Conservation (phyloP, 2,329 filamentous ascomycete species). For the Alternaria longipes region DNA sequence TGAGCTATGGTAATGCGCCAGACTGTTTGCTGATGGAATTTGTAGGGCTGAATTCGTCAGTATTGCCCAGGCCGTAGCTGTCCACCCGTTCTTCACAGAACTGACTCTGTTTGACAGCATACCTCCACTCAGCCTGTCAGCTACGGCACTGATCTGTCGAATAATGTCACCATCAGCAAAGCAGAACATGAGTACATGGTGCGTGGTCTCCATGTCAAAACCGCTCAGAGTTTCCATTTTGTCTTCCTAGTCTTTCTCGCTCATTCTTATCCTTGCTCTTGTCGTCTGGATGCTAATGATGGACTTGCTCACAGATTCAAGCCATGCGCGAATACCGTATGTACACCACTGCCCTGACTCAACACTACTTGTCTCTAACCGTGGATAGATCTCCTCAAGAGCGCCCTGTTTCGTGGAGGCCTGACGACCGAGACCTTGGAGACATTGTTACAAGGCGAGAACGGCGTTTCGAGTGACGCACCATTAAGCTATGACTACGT, state of each 20-base stretch:
- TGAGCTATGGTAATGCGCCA: slow-evolving; percentile 1
- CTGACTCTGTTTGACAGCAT: slow-evolving; percentile 46
- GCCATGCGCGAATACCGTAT: slow-evolving; percentile 65
- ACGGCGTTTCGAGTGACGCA: slow-evolving; percentile 24
- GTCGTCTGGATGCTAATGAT: slow-evolving; percentile 6
- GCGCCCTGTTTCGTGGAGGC: slow-evolving; percentile 61
- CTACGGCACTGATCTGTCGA: slow-evolving; percentile 46
- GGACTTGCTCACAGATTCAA: slow-evolving; percentile 43
- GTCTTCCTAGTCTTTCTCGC: not conserved
- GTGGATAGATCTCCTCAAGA: slow-evolving; percentile 54
- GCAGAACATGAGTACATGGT: slow-evolving; percentile 70
- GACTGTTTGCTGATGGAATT: slow-evolving; percentile 34
- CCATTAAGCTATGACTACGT: slow-evolving; percentile 22
- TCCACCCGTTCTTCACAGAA: not conserved
- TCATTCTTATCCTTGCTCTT: not conserved
- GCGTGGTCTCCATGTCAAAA: slow-evolving; percentile 34
- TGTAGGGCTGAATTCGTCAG: slow-evolving; percentile 61
- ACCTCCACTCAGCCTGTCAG: slow-evolving; percentile 50
- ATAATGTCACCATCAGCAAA: slow-evolving; percentile 65
- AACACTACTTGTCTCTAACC: slow-evolving; percentile 7
- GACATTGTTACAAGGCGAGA: slow-evolving; percentile 53
- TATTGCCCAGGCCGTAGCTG: slow-evolving; percentile 21
- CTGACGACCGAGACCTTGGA: slow-evolving; percentile 60
- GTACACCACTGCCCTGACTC: slow-evolving; percentile 17
- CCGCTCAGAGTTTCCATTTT: not conserved